phyloP scores from a whole-genome alignment of 225 moss, liverwort and hornwort genomes.

The Pseudoscleropodium purum region DNA sequence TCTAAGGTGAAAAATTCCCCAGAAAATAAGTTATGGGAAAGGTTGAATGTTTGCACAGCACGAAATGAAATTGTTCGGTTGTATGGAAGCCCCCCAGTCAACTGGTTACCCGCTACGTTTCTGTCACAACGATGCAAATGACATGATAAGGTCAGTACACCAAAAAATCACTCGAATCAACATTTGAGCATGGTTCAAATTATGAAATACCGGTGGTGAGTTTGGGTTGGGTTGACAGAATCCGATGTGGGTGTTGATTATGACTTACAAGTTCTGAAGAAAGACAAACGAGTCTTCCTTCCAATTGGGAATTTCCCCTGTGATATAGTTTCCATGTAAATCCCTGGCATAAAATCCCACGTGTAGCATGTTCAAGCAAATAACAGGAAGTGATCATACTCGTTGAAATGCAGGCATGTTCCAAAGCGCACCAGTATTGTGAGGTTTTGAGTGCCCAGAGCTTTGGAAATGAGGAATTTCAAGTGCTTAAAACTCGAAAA shows the following conservation, averaged over 20 bases:
- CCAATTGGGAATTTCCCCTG: not conserved
- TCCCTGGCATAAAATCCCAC: not conserved
- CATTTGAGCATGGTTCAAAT: not conserved
- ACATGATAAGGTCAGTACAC: too few species aligned
- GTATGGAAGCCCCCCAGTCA: not conserved
- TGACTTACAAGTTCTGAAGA: slow-evolving; percentile 17
- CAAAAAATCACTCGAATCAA: not conserved
- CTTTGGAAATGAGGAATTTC: not conserved
- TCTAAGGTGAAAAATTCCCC: fast-evolving
- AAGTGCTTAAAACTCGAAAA: not conserved
- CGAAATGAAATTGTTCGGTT: not conserved
- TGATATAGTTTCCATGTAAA: slow-evolving; percentile 1
- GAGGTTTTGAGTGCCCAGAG: not conserved
- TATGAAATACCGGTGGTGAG: not conserved
- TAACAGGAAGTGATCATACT: not conserved
- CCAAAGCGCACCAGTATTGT: too few species aligned
- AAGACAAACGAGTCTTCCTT: not conserved
- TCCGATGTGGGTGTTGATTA: too few species aligned
- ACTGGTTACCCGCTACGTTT: slow-evolving; percentile 6
- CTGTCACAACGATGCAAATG: not conserved
- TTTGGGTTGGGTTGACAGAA: not conserved
- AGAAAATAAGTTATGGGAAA: not conserved
- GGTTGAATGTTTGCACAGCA: not conserved
- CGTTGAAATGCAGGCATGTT: not conserved
- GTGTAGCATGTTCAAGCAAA: not conserved